Percentiles rank a stretch among this genome's conserved stretches.
These are phyloP conservation scores for Persicaria tinctoria DNA, from an alignment of 148 eudicot species.

Conservation along the genomic window DNA sequence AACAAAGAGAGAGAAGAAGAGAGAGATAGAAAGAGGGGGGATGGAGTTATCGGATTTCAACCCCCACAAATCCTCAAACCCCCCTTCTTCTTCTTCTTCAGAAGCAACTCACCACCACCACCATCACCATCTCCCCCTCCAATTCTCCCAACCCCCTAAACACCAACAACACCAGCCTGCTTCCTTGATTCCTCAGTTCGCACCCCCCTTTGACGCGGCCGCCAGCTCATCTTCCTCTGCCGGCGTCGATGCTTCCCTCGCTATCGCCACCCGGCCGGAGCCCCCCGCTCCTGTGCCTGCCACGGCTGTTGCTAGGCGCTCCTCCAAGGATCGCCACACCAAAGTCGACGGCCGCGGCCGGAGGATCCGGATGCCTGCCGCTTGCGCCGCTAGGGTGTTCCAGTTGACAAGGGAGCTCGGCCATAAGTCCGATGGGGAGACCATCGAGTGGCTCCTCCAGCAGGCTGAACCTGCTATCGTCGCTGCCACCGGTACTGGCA, in stretches of 20 bases:
- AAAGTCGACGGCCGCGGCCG: constrained; percentile 59
- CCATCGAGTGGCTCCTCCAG: constrained; percentile 51
- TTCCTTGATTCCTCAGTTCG: neutral
- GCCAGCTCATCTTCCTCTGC: neutral
- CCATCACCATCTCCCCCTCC: neutral
- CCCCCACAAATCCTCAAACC: neutral
- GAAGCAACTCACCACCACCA: neutral
- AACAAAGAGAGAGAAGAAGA: too few species aligned
- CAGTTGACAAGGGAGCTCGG: constrained; percentile 45
- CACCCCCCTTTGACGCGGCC: neutral
- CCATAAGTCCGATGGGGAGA: constrained; percentile 54
- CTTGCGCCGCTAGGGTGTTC: constrained; percentile 58
- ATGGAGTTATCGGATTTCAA: constrained; percentile 5
- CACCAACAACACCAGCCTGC: too few species aligned
- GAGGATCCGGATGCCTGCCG: constrained; percentile 62
- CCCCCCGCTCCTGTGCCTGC: neutral
- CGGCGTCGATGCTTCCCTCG: neutral
- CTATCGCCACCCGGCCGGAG: neutral
- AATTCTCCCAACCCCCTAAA: neutral
- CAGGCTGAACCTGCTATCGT: constrained; percentile 60
- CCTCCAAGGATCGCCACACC: constrained; percentile 52
- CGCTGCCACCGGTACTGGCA: constrained; percentile 53
- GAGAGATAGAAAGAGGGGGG: neutral
- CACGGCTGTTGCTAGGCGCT: constrained; percentile 19
- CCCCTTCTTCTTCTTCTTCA: too few species aligned